Conservation (phyloP, 2,329 filamentous ascomycete species). For the Cytospora piceae region DNA sequence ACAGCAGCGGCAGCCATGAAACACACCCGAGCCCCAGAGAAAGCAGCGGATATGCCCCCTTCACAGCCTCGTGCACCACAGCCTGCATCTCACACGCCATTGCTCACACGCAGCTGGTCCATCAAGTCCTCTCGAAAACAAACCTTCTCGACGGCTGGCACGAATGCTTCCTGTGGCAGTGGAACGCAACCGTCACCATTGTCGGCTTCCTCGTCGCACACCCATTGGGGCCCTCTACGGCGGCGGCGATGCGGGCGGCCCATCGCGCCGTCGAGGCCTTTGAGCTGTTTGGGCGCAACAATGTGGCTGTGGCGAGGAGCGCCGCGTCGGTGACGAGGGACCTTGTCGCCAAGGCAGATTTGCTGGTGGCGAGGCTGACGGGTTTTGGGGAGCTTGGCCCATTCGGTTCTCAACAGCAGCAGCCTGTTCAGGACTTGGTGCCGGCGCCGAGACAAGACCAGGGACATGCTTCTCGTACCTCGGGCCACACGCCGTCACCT, state of each 20-base stretch:
- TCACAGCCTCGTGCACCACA: background rate
- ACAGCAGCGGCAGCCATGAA: background rate
- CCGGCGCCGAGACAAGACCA: background rate
- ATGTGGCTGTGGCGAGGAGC: conserved; percentile 47
- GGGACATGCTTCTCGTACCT: background rate
- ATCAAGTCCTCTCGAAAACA: conserved; percentile 36
- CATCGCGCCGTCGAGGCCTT: conserved; percentile 44
- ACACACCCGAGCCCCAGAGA: background rate
- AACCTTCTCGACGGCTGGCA: conserved; percentile 38
- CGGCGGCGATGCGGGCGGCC: conserved; percentile 37
- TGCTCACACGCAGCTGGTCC: conserved; percentile 38
- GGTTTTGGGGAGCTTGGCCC: background rate
- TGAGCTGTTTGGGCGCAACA: conserved; percentile 38
- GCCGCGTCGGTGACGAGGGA: conserved; percentile 44
- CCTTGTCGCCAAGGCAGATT: conserved; percentile 33
- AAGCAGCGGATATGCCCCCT: background rate
- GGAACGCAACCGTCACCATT: conserved; percentile 41
- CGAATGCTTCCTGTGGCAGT: conserved; percentile 38
- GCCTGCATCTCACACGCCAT: conserved; percentile 38
- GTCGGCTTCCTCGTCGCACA: conserved; percentile 41
- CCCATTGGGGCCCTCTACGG: conserved; percentile 34
- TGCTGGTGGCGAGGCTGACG: conserved; percentile 21
- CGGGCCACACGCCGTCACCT: background rate
- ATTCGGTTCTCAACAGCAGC: background rate
- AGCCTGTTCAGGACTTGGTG: no score